Evolutionary conservation across 2,329 filamentous ascomycete species (phyloP), one percentile per base, ranked within the genome.

Genomic region (Calonectria leucothoes): DNA sequence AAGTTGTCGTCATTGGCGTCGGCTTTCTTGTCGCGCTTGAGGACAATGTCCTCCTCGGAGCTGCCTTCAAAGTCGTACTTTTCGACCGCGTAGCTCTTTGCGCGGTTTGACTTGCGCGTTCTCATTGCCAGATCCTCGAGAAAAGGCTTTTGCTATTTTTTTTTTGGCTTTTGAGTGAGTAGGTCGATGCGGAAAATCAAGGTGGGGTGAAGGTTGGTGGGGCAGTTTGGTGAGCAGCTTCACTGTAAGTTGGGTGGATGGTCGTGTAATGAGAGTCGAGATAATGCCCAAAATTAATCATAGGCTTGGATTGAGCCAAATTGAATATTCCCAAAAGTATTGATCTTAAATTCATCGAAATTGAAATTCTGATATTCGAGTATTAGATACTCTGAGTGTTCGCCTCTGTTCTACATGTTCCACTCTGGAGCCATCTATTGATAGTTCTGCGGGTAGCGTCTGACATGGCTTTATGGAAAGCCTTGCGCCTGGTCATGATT

Each of bases 51-150:
- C 35, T 83, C 83, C 29, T 82, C 83, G 6, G 80, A 82, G 55
- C 80, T 81, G 23, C 78, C 80, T 20, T 83, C 83, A 49, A 84
- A 85, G 57, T 83, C 81, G 76, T 84, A 84, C 31, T 82, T 82
- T 49, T 84, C 77, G 71, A 81, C 71, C 2, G 81, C 80, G 68
- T 81, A 85, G 45, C 81, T 78, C 66, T 85, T 85, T 31, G 78
- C 78, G 55, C 82, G 83, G 75, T 85, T 85, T 23, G 84, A 82
- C 63, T 70, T 82, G 64, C 84, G 81, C n/a, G 84, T 84, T 76
- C 82, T 82, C 84, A 85, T 86, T 49, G 57, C 42, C 25, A 10
- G 23, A n/a, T 42, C 23, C 17, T 64, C n/a, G 59, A 29, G 59
- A 48, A 64, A 61, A 25, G 55, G 33, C 59, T 45, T 27, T 27